Evolutionary conservation across 306 rosid species (phyloP).

Genomic region (Urtica urens): DNA sequence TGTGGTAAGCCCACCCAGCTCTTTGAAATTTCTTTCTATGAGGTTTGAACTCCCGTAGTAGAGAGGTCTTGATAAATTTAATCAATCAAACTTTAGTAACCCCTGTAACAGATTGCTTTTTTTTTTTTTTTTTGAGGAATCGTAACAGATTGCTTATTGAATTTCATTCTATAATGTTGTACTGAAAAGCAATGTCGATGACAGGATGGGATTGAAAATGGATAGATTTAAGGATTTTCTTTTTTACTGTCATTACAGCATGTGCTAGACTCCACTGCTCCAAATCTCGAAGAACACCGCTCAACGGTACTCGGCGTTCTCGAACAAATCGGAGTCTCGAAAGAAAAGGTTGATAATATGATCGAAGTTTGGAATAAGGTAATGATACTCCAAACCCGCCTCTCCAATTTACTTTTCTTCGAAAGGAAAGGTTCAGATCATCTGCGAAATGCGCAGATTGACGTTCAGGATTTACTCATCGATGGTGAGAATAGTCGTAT

Average conservation of each 20-base stretch:
- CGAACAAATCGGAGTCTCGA: constrained; percentile 71
- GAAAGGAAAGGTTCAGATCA: constrained; percentile 49
- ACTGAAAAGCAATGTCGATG: constrained; percentile 5
- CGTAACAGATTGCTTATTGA: background rate
- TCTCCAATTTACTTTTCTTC: background rate
- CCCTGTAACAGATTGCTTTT: background rate
- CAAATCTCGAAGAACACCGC: constrained; percentile 88
- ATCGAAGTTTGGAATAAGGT: constrained; percentile 99
- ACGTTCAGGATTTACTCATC: constrained; percentile 26
- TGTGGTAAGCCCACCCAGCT: constrained; percentile 46
- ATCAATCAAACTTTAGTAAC: background rate
- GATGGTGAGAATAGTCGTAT: constrained; percentile 22
- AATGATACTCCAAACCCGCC: constrained; percentile 4
- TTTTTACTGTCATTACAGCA: constrained; percentile 58
- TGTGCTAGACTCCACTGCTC: constrained; percentile 89
- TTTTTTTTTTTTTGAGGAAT: background rate
- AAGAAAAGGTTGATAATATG: constrained; percentile 75
- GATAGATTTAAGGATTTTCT: too few species aligned
- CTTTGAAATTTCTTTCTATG: background rate
- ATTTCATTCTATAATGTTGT: background rate
- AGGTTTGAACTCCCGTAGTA: background rate
- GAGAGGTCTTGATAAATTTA: background rate
- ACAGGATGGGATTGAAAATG: background rate
- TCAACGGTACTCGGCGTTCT: constrained; percentile 74
- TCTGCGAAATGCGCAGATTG: constrained; percentile 34